Base-by-base conservation (phyloP, 164 flowering plant species). In the Piper betle region DNA sequence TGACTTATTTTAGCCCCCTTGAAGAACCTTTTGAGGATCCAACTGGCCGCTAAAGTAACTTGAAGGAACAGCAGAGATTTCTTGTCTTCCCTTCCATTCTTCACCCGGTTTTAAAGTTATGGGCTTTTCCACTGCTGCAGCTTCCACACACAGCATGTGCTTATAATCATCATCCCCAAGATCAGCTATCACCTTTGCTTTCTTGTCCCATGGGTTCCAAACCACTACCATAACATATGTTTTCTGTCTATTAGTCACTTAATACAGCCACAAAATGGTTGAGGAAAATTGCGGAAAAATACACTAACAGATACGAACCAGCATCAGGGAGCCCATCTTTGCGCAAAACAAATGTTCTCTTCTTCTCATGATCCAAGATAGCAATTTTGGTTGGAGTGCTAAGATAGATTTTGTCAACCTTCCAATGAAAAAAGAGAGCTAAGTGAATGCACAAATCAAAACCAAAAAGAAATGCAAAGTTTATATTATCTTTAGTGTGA, bases 361-460 rank as follows among this genome's bases (percentile, higher is more conserved):
- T 91, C 80, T 83, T 87, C 64, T 91, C 93, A 71, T 91, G 97
- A 72, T 91, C 79, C 69, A 86, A 71, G 75, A 91, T 83, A 41
- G 93, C 97, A 69, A 91, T 86, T 66, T 91, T 87, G 40, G 95
- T 83, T 18, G 97, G 97, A 37, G 97, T 87, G 71, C 95, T 75
- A 54, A 90, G 77, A 71, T 75, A 75, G 39, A 75, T 60, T 62
- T 69, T 75, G 69, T 75, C 75, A 60, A 75, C 69, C 73, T 72
- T 59, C 59, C 57, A 39, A 40, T 17, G 37, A 43, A 37, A 63
- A 43, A 63, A 42, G 39, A 48, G 57, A 53, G 9, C 3, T 52
- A 62, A 5, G 20, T 18, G 18, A 16, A 8, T 54, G 50, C 15
- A 3, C 7, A 55, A 25, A 15, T 8, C 16, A 55, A 55, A 33